Conservation (phyloP, 768 basidiomycete genomes). For the Podaxis sp. region DNA sequence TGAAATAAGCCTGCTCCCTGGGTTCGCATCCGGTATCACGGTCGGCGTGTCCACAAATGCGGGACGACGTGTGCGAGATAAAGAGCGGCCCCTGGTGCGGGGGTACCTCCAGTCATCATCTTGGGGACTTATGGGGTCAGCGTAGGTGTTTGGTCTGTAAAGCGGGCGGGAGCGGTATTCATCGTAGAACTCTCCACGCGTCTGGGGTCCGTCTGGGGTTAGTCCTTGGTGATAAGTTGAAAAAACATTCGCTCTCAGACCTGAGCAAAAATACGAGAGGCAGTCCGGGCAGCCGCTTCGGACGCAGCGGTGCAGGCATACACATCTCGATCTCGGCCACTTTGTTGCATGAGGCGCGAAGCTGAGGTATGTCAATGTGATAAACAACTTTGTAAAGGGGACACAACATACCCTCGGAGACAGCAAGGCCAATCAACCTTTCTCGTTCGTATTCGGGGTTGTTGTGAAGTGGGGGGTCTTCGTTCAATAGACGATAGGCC, state of each 20-base stretch:
- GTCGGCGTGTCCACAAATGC: constrained; percentile 24
- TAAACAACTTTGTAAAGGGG: background rate
- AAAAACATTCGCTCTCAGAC: constrained; percentile 39
- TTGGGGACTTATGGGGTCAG: constrained; percentile 11
- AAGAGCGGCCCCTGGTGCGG: constrained; percentile 31
- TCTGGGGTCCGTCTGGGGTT: constrained; percentile 23
- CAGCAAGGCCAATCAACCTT: constrained; percentile 63
- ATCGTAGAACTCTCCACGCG: constrained; percentile 34
- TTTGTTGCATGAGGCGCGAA: constrained; percentile 53
- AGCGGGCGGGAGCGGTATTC: constrained; percentile 34
- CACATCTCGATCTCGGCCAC: constrained; percentile 42
- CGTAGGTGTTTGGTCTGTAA: constrained; percentile 16
- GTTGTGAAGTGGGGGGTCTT: constrained; percentile 53
- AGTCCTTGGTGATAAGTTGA: constrained; percentile 3
- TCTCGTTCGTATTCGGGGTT: constrained; percentile 65
- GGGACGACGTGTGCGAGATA: constrained; percentile 21
- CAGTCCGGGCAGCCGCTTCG: constrained; percentile 70
- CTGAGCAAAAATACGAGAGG: constrained; percentile 56
- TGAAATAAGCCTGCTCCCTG: background rate
- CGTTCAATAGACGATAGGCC: constrained; percentile 67
- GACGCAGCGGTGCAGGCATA: constrained; percentile 51
- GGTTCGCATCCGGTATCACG: constrained; percentile 20
- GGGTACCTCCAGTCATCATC: constrained; percentile 3
- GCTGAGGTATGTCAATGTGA: constrained; percentile 35
- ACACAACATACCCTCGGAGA: constrained; percentile 59